phyloP scores from a whole-genome alignment of 2,329 filamentous ascomycete species.

The Cladorrhinum sp. region DNA sequence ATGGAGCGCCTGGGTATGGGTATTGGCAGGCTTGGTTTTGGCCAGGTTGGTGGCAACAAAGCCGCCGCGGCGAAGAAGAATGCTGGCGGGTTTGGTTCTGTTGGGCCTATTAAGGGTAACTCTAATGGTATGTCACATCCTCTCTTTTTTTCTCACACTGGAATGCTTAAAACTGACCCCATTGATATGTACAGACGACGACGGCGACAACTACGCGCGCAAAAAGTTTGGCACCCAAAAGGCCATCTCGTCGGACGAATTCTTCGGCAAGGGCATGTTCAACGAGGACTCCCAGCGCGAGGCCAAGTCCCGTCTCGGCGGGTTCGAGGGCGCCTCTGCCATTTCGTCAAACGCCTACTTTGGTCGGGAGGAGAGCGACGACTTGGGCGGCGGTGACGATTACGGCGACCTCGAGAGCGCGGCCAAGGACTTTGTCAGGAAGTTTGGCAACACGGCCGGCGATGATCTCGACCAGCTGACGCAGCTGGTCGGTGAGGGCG shows the following conservation, averaged over 20 bases:
- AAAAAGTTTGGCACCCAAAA: conserved; percentile 90
- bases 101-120: conserved; percentile 68
- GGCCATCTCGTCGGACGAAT: conserved; percentile 96
- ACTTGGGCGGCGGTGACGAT: conserved; percentile 59
- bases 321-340: conserved; percentile 86
- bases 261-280: conserved; percentile 87
- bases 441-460: conserved; percentile 91
- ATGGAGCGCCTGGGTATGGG: conserved; percentile 90
- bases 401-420: conserved; percentile 91
- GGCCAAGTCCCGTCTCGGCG: conserved; percentile 81
- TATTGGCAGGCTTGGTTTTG: conserved; percentile 79
- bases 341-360: conserved; percentile 99
- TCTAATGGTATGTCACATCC: conserved; percentile 56
- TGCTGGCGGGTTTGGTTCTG: conserved; percentile 82
- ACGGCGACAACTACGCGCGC: conserved; percentile 79
- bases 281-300: conserved; percentile 78
- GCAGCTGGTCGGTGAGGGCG: conserved; percentile 79
- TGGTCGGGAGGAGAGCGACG: conserved; percentile 82
- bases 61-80: conserved; percentile 55
- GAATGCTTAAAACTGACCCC: conserved; percentile 23
- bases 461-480: conserved; percentile 93
- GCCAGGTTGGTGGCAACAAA: conserved; percentile 66
- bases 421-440: conserved; percentile 92
- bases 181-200: conserved; percentile 44
- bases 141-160: neutral